phyloP scores from a whole-genome alignment of 768 basidiomycete genomes.

The Kwoniella sp. region DNA sequence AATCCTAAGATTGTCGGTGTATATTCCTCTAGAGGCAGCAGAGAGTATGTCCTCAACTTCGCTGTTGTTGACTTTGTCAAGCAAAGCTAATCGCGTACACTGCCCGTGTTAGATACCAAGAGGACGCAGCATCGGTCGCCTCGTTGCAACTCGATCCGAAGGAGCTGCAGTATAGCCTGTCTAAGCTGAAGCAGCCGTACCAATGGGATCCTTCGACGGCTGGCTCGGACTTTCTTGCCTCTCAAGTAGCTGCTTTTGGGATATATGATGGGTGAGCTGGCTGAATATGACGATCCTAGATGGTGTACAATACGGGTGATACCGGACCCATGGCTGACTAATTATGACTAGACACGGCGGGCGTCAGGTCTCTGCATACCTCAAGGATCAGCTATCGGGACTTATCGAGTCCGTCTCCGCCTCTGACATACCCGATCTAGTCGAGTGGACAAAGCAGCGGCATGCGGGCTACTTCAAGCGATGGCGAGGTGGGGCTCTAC shows the following conservation, averaged over 20 bases:
- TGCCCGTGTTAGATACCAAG: conserved; percentile 70
- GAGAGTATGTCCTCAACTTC: conserved; percentile 46
- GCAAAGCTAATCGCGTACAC: background rate
- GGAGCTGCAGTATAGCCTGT: conserved; percentile 69
- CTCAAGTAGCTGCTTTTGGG: conserved; percentile 81
- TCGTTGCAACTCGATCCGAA: conserved; percentile 74
- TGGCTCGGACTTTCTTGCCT: conserved; percentile 62
- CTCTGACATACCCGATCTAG: conserved; percentile 64
- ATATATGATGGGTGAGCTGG: conserved; percentile 81
- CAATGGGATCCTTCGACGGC: conserved; percentile 70
- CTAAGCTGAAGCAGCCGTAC: conserved; percentile 59
- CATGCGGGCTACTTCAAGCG: conserved; percentile 80
- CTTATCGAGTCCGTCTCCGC: conserved; percentile 74
- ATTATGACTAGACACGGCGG: conserved; percentile 76
- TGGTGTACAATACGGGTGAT: too few relatives aligned
- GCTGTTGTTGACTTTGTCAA: too few relatives aligned
- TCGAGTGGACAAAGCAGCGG: conserved; percentile 29
- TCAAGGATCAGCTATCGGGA: conserved; percentile 81
- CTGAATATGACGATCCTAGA: background rate
- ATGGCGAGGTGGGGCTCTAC: conserved; percentile 76
- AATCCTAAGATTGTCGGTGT: conserved; percentile 46
- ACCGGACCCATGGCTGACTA: background rate
- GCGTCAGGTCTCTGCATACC: conserved; percentile 80
- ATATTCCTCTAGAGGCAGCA: conserved; percentile 35
- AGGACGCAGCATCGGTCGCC: conserved; percentile 79